These are phyloP conservation scores for Moniliella sp. DNA, from an alignment of 1,284 basidiomycete genomes.

Conservation along the genomic window DNA sequence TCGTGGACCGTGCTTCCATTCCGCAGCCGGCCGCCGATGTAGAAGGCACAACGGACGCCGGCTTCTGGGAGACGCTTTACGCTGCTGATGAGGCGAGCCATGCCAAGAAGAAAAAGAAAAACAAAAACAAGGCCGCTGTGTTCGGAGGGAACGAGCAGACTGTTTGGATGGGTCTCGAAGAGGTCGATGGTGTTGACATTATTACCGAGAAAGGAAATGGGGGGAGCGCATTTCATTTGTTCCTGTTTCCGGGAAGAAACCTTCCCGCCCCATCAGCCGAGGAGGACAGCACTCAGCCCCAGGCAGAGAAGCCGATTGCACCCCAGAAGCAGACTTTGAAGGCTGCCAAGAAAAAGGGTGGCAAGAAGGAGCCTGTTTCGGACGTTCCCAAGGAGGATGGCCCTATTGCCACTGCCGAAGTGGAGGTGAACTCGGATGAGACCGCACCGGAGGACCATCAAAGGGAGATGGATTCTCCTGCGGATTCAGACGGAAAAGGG, in stretches of 20 bases:
- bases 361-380: too few species aligned
- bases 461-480: conserved; percentile 5
- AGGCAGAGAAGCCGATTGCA: neutral
- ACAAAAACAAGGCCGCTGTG: neutral
- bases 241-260: conserved; percentile 6
- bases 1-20: neutral
- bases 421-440: conserved; percentile 2
- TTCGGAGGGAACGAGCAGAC: conserved; percentile 5
- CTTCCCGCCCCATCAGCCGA: neutral
- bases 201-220: conserved; percentile 9
- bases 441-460: conserved; percentile 1
- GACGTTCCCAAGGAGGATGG: too few species aligned
- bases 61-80: conserved; percentile 1
- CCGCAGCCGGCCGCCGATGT: conserved; percentile 1
- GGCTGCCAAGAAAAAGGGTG: too few species aligned
- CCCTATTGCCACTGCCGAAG: too few species aligned
- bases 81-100: too few species aligned
- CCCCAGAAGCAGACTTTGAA: too few species aligned
- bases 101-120: neutral
- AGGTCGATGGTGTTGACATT: conserved; percentile 17
- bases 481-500: conserved; percentile 2
- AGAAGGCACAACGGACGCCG: conserved; percentile 1
- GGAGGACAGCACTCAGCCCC: conserved; percentile 5
- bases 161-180: conserved; percentile 24
- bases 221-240: conserved; percentile 8